Conservation (phyloP, 2,329 filamentous ascomycete species). For the Monilinia polystroma region DNA sequence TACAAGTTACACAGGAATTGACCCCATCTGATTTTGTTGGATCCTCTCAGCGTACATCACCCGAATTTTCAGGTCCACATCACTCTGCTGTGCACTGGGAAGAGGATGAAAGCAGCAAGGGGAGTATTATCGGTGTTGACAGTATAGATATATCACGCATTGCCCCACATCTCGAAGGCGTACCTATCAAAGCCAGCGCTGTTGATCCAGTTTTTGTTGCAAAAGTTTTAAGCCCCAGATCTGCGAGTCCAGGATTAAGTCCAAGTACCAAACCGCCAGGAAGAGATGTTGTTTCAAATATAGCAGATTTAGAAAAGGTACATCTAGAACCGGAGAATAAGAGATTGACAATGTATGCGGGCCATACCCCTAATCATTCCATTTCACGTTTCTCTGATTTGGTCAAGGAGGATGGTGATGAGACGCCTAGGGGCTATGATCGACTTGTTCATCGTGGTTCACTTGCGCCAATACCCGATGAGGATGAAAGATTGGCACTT, state of each 20-base stretch:
- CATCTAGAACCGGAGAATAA: conserved; percentile 44
- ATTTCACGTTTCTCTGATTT: conserved; percentile 52
- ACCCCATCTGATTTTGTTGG: conserved; percentile 38
- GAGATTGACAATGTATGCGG: conserved; percentile 60
- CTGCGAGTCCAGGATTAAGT: conserved; percentile 34
- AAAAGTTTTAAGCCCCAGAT: conserved; percentile 35
- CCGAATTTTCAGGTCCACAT: conserved; percentile 24
- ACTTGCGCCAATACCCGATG: conserved; percentile 8
- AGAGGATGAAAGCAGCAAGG: background rate
- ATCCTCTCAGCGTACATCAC: conserved; percentile 9
- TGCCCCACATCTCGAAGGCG: conserved; percentile 59
- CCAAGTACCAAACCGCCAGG: conserved; percentile 30
- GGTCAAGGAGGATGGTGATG: conserved; percentile 30
- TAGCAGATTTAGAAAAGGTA: conserved; percentile 23
- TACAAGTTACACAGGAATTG: conserved; percentile 39
- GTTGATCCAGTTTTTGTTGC: conserved; percentile 43
- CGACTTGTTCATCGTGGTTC: background rate
- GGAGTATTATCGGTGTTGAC: conserved; percentile 25
- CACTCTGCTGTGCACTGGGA: conserved; percentile 20
- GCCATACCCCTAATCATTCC: conserved; percentile 60
- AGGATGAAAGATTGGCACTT: conserved; percentile 5
- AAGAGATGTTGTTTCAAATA: conserved; percentile 21
- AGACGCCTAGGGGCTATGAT: conserved; percentile 33
- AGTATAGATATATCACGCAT: conserved; percentile 59
- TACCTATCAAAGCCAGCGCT: conserved; percentile 55